These are phyloP conservation scores for Linderniella brevidens DNA, from an alignment of 257 asterid genomes.

Conservation along the genomic window DNA sequence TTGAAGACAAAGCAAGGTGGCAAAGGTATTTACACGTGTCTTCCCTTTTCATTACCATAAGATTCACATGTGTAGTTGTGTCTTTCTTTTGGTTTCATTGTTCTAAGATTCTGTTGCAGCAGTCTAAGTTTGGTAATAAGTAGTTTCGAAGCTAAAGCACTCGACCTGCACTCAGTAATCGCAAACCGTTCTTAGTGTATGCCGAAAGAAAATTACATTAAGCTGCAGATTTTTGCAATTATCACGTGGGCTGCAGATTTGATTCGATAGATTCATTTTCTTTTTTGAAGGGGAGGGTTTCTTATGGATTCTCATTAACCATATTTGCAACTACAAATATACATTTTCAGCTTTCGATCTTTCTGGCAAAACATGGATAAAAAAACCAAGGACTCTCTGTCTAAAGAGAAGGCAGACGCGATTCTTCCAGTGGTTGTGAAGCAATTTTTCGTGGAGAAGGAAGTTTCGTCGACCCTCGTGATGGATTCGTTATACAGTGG, in stretches of 20 bases:
- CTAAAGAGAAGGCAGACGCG: constrained; percentile 53
- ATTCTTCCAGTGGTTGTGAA: constrained; percentile 69
- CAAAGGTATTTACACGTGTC: constrained; percentile 12
- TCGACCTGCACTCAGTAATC: too few species aligned
- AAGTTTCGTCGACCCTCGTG: constrained; percentile 89
- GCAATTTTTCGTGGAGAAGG: constrained; percentile 84
- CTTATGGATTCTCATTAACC: too few species aligned
- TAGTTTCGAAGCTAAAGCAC: too few species aligned
- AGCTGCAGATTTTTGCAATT: too few species aligned
- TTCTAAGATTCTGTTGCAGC: too few species aligned
- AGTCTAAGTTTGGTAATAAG: too few species aligned
- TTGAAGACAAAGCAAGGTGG: constrained; percentile 27
- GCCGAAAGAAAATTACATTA: too few species aligned
- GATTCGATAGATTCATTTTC: too few species aligned
- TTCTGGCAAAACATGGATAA: constrained; percentile 81
- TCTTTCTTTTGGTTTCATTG: too few species aligned
- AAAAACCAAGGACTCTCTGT: constrained; percentile 45
- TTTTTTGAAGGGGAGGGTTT: not conserved
- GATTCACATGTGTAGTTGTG: not conserved
- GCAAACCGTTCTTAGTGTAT: too few species aligned
- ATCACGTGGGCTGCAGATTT: too few species aligned
- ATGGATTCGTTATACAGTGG: constrained; percentile 96
- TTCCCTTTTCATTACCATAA: not conserved
- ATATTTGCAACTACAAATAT: constrained; percentile 6
- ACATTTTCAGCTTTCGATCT: constrained; percentile 53